These are phyloP conservation scores for Adenanthera pavonina DNA, from an alignment of 306 rosid genomes.

Conservation along the genomic window DNA sequence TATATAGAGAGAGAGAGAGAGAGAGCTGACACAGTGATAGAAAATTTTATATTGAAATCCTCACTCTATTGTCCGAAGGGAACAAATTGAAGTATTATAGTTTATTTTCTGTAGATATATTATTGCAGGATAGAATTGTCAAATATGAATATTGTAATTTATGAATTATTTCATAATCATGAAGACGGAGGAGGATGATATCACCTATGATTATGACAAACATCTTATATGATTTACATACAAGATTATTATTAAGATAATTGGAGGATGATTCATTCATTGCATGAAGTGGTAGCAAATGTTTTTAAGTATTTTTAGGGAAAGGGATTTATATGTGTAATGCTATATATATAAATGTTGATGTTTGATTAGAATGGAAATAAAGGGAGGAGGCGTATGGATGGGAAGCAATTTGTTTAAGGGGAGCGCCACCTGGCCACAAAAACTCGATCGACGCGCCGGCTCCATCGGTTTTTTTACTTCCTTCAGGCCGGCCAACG, in stretches of 20 bases:
- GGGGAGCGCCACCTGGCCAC: slow-evolving; percentile 40
- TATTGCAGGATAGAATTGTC: background rate
- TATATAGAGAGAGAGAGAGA: too few species aligned
- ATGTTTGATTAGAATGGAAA: slow-evolving; percentile 27
- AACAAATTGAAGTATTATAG: background rate
- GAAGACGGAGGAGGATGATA: background rate
- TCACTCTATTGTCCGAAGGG: background rate
- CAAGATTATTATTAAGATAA: background rate
- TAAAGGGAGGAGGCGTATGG: slow-evolving; percentile 18
- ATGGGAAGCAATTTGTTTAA: background rate
- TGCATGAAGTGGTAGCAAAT: background rate
- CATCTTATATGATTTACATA: background rate
- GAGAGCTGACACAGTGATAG: background rate
- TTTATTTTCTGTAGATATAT: background rate
- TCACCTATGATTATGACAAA: background rate
- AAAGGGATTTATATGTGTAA: background rate
- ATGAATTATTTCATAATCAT: background rate
- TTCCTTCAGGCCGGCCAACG: slow-evolving; percentile 44
- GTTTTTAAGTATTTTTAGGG: background rate
- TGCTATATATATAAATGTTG: too few species aligned
- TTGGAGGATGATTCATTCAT: background rate
- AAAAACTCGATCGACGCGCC: slow-evolving; percentile 43
- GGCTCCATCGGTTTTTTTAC: slow-evolving; percentile 64
- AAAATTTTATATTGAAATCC: background rate
- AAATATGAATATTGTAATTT: background rate